phyloP scores from a whole-genome alignment of 202 grass and related monocot genomes.

The Bolboschoenoplectus hybrid region DNA sequence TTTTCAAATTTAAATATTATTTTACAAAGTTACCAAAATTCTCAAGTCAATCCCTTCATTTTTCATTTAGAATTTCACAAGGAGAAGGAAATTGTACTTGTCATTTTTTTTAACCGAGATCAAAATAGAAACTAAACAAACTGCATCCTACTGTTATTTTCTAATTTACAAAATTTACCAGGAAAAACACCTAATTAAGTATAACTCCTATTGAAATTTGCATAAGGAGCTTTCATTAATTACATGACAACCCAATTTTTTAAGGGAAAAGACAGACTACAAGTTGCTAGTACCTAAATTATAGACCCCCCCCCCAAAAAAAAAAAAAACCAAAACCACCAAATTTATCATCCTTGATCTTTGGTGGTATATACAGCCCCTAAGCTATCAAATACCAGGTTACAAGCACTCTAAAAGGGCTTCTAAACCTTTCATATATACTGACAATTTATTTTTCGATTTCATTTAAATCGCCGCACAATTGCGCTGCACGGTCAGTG shows the following conservation, averaged over 20 bases:
- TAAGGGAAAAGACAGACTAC: not conserved
- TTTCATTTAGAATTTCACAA: no score
- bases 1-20: no score
- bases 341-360: slow-evolving; percentile 24
- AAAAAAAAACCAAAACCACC: not conserved
- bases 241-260: not conserved
- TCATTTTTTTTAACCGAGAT: not conserved
- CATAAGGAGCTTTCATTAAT: not conserved
- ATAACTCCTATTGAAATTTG: not conserved
- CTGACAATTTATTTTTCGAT: not conserved
- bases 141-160: not conserved
- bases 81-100: not conserved
- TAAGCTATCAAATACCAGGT: not conserved
- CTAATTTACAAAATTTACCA: slow-evolving; percentile 12
- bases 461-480: not conserved
- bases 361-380: not conserved
- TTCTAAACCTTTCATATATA: slow-evolving; percentile 21
- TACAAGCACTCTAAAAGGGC: slow-evolving; percentile 36
- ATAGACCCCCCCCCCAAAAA: not conserved
- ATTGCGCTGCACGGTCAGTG: not conserved
- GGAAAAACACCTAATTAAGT: not conserved
- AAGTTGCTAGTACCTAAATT: slow-evolving; percentile 16
- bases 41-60: no score
- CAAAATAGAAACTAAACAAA: not conserved
- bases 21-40: no score